Base-by-base conservation (phyloP, 208 protist genomes). In the Crithidia expoeki region DNA sequence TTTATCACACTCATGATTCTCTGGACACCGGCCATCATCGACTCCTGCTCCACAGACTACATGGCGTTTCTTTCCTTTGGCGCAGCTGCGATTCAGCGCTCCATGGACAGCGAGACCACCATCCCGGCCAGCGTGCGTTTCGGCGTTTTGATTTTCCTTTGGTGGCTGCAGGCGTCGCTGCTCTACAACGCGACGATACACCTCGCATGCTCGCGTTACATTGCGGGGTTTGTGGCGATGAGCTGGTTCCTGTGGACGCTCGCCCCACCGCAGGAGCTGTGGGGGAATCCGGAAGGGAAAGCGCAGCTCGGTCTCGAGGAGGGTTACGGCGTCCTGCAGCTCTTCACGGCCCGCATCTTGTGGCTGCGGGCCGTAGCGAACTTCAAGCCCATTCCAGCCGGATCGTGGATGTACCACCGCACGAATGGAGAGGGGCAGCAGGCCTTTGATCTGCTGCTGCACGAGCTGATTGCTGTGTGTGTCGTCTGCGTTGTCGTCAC, bases 21-120 rank as follows among this genome's bases (percentile, higher is more conserved):
- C 32, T 97, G 92, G 90, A 73, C 86, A 19, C 92, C 92, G 2
- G 88, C 92, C 49, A 86, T 94, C 36, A 81, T 93, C 51, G 89
- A 94, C 67, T 89, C 89, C 16, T 90, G 81, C 57, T 80, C 89
- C 27, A 85, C 55, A 0, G 79, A 90, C 40, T 92, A 89, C 79
- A 90, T 94, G 51, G 44, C 81, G 1, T 72, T 90, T n/a, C 72
- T 95, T 16, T 60, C 78, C 25, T 78, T 68, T 12, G 68, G 70
- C 2, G 80, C 80, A 7, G 79, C 59, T 14, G 86, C 59, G 52
- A 58, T 90, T 25, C 76, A 62, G 28, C 59, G 80, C 44, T 57
- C 74, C 23, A 92, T 92, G 86, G 72, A 72, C 62, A 38, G 69
- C 17, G 84, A 84, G 65, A 59, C 70, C 28, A 75, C 75, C 70